phyloP scores from a whole-genome alignment of 225 moss, liverwort and hornwort species.

The Physcomitrium patens region DNA sequence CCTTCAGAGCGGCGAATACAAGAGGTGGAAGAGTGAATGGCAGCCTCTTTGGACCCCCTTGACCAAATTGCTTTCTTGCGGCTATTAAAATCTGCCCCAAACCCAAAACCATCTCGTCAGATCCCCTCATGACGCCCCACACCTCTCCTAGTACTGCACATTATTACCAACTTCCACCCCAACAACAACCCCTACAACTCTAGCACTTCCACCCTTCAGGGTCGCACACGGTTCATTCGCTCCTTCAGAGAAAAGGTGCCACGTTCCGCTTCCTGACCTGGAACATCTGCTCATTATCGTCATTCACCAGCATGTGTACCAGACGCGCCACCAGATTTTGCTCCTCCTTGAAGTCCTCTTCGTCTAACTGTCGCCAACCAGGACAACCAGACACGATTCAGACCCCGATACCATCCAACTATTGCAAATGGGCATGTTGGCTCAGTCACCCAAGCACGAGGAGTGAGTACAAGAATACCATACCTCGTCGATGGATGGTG shows the following conservation, averaged over 20 bases:
- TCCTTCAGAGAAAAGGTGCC: slow-evolving; percentile 9
- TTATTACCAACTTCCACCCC: not conserved
- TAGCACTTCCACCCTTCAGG: not conserved
- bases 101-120: slow-evolving; percentile 17
- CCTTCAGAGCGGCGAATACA: slow-evolving; percentile 85
- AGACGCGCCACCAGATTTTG: slow-evolving; percentile 97
- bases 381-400: slow-evolving; percentile 14
- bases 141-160: not conserved
- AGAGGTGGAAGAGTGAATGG: slow-evolving; percentile 92
- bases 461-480: not conserved
- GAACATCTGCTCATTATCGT: slow-evolving; percentile 92
- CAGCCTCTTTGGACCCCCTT: slow-evolving; percentile 85
- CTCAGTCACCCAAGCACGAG: slow-evolving; percentile 15
- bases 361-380: slow-evolving; percentile 76
- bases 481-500: slow-evolving; percentile 82
- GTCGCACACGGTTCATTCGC: not conserved
- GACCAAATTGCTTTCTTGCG: slow-evolving; percentile 85
- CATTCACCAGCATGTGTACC: slow-evolving; percentile 92
- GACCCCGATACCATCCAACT: slow-evolving; percentile 11
- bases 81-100: slow-evolving; percentile 81
- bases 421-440: slow-evolving; percentile 4
- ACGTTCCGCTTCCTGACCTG: slow-evolving; percentile 54
- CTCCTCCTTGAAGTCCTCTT: slow-evolving; percentile 97
- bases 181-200: not conserved
- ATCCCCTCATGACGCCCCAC: slow-evolving; percentile 8